Conservation (phyloP, 257 asterid species). For the Misopates orontium region DNA sequence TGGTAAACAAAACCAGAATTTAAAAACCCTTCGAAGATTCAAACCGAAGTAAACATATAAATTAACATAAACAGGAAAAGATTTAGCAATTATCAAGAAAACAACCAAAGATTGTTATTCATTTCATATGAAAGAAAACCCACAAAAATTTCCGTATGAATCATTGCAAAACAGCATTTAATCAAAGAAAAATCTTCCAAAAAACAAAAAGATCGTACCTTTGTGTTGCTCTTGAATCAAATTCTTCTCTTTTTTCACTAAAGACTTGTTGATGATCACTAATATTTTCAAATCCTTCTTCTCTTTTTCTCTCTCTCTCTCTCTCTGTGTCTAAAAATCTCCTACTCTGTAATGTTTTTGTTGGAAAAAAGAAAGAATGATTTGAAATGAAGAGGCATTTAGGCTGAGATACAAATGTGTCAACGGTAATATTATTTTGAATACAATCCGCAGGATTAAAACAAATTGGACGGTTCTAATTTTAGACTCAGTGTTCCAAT, state of each 20-base stretch:
- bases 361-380: too few species aligned
- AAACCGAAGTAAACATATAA: not conserved
- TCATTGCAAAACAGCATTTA: not conserved
- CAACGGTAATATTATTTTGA: too few species aligned
- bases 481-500: too few species aligned
- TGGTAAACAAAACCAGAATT: not conserved
- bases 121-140: not conserved
- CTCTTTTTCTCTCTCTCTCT: too few species aligned
- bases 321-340: too few species aligned
- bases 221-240: conserved; percentile 38
- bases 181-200: not conserved
- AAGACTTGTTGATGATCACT: conserved; percentile 20
- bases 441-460: too few species aligned
- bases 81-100: not conserved
- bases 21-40: not conserved
- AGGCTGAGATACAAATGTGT: too few species aligned
- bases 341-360: too few species aligned
- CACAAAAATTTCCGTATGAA: not conserved
- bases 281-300: too few species aligned
- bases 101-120: not conserved
- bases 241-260: not conserved
- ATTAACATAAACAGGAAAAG: too few species aligned
- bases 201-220: not conserved
- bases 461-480: too few species aligned
- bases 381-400: too few species aligned